These are phyloP conservation scores for Phytopythium sindhum DNA, from an alignment of 352 stramenopile genomes.

Conservation along the genomic window DNA sequence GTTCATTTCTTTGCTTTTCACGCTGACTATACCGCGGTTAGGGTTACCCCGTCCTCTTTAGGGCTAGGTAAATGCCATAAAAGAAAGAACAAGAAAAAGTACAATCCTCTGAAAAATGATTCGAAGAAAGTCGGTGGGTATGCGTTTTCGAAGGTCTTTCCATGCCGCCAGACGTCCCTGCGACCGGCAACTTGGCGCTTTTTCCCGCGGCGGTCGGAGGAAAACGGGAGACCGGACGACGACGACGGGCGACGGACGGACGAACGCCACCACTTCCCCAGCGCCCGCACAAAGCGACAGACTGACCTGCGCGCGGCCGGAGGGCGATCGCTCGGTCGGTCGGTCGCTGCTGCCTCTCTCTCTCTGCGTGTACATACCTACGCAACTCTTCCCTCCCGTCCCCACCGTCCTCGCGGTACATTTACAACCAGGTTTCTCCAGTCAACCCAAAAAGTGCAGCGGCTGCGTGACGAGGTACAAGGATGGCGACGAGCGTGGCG, in stretches of 20 bases:
- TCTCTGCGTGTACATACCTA: neutral
- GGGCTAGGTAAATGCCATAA: neutral
- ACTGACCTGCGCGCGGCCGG: neutral
- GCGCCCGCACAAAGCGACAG: neutral
- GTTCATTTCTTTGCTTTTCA: no score
- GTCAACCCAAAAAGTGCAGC: neutral
- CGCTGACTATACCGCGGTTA: neutral
- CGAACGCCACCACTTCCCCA: neutral
- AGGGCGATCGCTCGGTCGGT: no score
- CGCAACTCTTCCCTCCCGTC: neutral
- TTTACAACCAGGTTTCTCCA: neutral
- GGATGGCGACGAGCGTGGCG: slow-evolving; percentile 9
- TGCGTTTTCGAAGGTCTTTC: neutral
- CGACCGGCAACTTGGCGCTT: neutral
- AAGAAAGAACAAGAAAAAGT: neutral
- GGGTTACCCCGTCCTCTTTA: neutral
- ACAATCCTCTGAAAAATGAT: no score
- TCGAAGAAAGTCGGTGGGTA: neutral
- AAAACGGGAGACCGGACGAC: neutral
- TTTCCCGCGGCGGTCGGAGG: no score
- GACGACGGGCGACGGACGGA: neutral
- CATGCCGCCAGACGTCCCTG: neutral
- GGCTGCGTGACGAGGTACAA: neutral
- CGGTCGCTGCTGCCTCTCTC: neutral
- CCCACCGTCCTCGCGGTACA: neutral